A percentile compares a stretch with the other conserved stretches of the same genome.
Evolutionary conservation across 2,329 filamentous ascomycete genomes (phyloP).

Genomic region (Epichloe scottii): DNA sequence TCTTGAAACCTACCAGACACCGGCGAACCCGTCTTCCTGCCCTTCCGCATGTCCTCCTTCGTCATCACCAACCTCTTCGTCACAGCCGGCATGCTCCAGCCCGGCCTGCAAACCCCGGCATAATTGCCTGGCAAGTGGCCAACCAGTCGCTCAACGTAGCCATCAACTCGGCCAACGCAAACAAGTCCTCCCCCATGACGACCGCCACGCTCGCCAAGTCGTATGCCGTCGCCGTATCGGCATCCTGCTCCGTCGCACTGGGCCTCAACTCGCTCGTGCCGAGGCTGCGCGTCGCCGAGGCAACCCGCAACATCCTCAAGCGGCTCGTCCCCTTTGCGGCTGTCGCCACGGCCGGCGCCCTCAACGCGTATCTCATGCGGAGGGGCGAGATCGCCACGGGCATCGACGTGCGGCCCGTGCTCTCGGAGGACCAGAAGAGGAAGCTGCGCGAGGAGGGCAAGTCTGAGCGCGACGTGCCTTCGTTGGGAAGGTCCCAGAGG

Average conservation of each 20-base stretch:
- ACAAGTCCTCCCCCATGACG: constrained; percentile 87
- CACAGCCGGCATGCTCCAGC: constrained; percentile 93
- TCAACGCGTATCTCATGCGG: constrained; percentile 97
- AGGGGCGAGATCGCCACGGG: constrained; percentile 87
- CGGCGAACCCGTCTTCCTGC: constrained; percentile 79
- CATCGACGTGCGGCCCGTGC: constrained; percentile 82
- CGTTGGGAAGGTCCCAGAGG: constrained; percentile 74
- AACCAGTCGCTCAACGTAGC: constrained; percentile 98
- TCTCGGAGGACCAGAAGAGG: constrained; percentile 56
- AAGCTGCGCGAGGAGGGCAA: constrained; percentile 43
- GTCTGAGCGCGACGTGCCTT: constrained; percentile 51
- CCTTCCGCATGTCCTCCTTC: constrained; percentile 95
- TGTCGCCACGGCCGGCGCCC: constrained; percentile 76
- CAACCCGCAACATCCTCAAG: constrained; percentile 61
- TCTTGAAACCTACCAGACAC: constrained; percentile 51
- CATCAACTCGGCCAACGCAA: constrained; percentile 95
- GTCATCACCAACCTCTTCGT: constrained; percentile 89
- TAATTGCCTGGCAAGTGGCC: constrained; percentile 83
- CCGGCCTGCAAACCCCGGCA: constrained; percentile 71
- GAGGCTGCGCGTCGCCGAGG: constrained; percentile 66
- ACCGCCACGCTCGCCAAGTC: constrained; percentile 73
- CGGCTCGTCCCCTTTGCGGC: constrained; percentile 95
- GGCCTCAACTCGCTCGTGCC: constrained; percentile 86
- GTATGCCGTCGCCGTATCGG: constrained; percentile 82
- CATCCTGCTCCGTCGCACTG: constrained; percentile 85